Evolutionary conservation across 1,284 basidiomycete genomes (phyloP).

Genomic region (Fomitopsis betulina): DNA sequence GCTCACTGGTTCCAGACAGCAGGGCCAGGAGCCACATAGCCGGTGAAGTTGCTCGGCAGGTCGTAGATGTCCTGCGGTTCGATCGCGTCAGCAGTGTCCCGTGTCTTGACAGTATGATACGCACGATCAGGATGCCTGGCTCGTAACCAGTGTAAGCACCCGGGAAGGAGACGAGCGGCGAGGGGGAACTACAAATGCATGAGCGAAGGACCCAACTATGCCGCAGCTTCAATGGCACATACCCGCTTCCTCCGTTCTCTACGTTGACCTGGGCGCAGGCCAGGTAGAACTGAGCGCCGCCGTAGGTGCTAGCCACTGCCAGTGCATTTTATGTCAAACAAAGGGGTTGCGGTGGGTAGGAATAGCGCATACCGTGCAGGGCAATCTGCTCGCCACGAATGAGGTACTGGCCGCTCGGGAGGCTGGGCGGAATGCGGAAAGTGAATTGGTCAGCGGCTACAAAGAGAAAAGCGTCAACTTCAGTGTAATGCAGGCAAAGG

Average conservation of each 20-base stretch:
- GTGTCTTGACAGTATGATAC: background rate
- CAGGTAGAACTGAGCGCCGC: slow-evolving; percentile 29
- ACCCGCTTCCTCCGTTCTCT: slow-evolving; percentile 29
- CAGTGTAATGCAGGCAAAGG: background rate
- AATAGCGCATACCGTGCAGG: slow-evolving; percentile 42
- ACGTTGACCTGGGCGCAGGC: slow-evolving; percentile 30
- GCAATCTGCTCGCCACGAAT: slow-evolving; percentile 47
- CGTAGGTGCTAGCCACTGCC: slow-evolving; percentile 29
- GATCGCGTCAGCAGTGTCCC: background rate
- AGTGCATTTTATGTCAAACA: slow-evolving; percentile 29
- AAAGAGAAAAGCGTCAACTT: background rate
- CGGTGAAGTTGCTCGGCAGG: slow-evolving; percentile 18
- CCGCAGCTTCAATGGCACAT: background rate
- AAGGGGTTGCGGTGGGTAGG: slow-evolving; percentile 2
- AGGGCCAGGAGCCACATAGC: slow-evolving; percentile 4
- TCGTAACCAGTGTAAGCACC: slow-evolving; percentile 32
- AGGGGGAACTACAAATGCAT: slow-evolving; percentile 19
- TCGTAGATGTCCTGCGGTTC: slow-evolving; percentile 26
- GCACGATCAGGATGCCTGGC: slow-evolving; percentile 1
- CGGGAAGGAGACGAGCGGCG: slow-evolving; percentile 30
- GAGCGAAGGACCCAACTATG: background rate
- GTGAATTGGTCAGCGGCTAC: slow-evolving; percentile 21
- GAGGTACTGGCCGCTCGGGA: slow-evolving; percentile 43
- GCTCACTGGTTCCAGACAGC: slow-evolving; percentile 2
- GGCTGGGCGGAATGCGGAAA: slow-evolving; percentile 38